Conservation (phyloP, 2,329 filamentous ascomycete species). For the Colletotrichum phormii region DNA sequence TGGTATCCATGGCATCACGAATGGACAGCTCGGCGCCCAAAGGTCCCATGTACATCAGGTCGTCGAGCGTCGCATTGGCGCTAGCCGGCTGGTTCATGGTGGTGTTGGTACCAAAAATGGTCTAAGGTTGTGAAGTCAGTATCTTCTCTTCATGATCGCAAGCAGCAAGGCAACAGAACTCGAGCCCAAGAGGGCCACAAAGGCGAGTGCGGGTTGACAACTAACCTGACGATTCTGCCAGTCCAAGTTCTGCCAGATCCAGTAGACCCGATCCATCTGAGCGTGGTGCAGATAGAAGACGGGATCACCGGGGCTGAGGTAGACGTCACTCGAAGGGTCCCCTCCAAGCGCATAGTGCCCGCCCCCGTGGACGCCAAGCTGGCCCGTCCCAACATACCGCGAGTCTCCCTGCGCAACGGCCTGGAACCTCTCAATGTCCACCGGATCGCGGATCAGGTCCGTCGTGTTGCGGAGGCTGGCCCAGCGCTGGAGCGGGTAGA, state of each 20-base stretch:
- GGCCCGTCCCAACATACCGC: slow-evolving; percentile 40
- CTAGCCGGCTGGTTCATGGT: slow-evolving; percentile 53
- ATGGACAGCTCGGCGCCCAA: slow-evolving; percentile 49
- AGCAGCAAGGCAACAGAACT: no score
- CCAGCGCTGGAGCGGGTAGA: slow-evolving; percentile 37
- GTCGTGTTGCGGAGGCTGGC: slow-evolving; percentile 41
- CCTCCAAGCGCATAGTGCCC: slow-evolving; percentile 57
- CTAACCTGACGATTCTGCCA: slow-evolving; percentile 48
- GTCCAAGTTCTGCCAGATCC: slow-evolving; percentile 60
- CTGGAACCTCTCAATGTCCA: slow-evolving; percentile 47
- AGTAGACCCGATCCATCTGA: slow-evolving; percentile 58
- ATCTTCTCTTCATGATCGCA: not conserved
- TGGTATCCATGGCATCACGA: slow-evolving; percentile 51
- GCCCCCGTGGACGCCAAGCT: slow-evolving; percentile 51
- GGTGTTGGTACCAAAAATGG: slow-evolving; percentile 54
- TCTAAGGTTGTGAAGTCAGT: not conserved
- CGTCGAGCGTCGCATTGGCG: slow-evolving; percentile 54
- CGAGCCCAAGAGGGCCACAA: not conserved
- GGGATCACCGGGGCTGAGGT: slow-evolving; percentile 56
- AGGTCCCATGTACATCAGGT: slow-evolving; percentile 45
- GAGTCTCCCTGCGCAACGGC: slow-evolving; percentile 48
- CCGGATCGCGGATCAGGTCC: slow-evolving; percentile 44
- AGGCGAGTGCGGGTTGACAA: no score
- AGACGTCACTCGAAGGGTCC: slow-evolving; percentile 58
- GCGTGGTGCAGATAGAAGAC: slow-evolving; percentile 59